A percentile compares a stretch with the other conserved stretches of the same genome.
Conservation (phyloP, 306 rosid genomes). For the Ammopiptanthus mongolicus region DNA sequence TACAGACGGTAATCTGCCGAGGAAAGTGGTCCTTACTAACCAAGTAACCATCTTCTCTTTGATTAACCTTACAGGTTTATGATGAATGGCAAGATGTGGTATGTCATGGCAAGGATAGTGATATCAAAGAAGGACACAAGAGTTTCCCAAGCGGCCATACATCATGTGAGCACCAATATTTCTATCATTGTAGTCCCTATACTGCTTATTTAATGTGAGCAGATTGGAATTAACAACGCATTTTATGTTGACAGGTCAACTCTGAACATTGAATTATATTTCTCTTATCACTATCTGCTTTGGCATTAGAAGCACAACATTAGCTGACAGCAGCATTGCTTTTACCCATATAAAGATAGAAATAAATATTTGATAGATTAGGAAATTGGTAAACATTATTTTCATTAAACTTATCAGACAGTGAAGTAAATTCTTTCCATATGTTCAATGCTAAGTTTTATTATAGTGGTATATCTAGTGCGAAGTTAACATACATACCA, state of each 20-base stretch:
- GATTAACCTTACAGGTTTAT: constrained; percentile 40
- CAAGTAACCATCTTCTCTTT: background rate
- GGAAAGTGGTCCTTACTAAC: background rate
- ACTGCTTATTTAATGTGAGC: background rate
- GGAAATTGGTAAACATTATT: background rate
- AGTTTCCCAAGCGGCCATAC: constrained; percentile 97
- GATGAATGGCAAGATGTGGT: constrained; percentile 62
- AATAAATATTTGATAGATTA: background rate
- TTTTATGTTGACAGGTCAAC: background rate
- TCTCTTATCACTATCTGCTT: background rate
- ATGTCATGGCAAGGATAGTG: constrained; percentile 72
- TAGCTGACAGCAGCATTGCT: background rate
- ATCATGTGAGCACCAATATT: constrained; percentile 59
- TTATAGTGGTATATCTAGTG: background rate
- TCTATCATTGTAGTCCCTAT: background rate
- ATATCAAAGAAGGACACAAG: constrained; percentile 86
- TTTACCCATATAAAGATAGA: background rate
- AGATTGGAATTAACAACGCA: background rate
- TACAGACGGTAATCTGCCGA: background rate
- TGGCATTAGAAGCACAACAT: background rate
- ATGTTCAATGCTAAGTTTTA: background rate
- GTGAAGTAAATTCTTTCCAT: background rate
- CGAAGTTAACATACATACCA: background rate
- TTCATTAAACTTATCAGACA: background rate
- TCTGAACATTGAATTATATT: background rate